These are phyloP conservation scores for Sordariomycetes sp. DNA, from an alignment of 2,329 filamentous ascomycete genomes.

Conservation along the genomic window DNA sequence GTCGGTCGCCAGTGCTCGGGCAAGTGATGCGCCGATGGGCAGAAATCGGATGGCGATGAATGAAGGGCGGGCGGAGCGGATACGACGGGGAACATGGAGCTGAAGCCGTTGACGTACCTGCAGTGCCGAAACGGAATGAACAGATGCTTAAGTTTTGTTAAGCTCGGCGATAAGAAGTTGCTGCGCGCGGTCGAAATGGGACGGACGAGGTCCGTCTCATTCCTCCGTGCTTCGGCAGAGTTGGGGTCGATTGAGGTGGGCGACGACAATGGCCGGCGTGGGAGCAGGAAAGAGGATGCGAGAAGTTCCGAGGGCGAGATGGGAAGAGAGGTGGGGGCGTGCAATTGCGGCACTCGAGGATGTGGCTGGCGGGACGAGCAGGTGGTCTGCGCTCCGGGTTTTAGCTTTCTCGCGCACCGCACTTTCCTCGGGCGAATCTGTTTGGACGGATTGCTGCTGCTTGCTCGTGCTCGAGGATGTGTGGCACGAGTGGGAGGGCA, in stretches of 20 bases:
- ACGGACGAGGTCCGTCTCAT: slow-evolving; percentile 5
- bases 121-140: background rate
- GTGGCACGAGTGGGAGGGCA: background rate
- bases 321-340: background rate
- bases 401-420: background rate
- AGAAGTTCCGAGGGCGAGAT: background rate
- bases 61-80: background rate
- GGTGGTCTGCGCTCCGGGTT: background rate
- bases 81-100: background rate
- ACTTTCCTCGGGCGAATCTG: background rate
- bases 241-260: background rate
- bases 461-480: background rate
- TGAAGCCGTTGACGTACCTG: background rate
- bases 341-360: background rate
- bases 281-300: background rate
- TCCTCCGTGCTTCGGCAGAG: slow-evolving; percentile 1
- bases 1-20: background rate
- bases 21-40: background rate
- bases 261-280: background rate
- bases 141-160: background rate
- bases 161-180: background rate
- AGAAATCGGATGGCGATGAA: background rate
- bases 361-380: background rate
- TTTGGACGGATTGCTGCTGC: background rate
- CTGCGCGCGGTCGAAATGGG: slow-evolving; percentile 4